Percentiles rank a stretch among this genome's conserved stretches.
phyloP scores from a whole-genome alignment of 148 eudicot species.

The Bassia scoparia region DNA sequence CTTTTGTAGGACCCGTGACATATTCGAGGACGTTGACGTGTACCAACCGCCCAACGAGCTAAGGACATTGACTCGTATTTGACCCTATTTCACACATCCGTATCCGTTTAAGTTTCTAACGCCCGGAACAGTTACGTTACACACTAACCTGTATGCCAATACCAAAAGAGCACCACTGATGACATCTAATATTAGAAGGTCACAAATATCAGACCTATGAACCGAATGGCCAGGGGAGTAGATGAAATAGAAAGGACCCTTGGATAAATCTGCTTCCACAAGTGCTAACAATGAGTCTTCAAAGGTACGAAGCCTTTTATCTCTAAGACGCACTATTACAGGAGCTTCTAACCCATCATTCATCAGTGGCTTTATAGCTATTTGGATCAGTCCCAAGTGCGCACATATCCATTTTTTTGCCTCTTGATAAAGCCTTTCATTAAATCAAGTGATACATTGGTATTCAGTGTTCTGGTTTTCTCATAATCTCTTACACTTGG shows the following conservation, averaged over 20 bases:
- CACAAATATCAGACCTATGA: not conserved
- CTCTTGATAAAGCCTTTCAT: not conserved
- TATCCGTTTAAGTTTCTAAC: too few relatives aligned
- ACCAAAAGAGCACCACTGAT: not conserved
- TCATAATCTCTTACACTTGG: conserved; percentile 9
- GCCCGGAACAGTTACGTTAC: too few relatives aligned
- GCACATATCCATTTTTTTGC: not conserved
- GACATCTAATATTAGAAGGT: not conserved
- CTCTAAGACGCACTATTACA: not conserved
- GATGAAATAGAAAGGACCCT: conserved; percentile 2
- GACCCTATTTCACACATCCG: too few relatives aligned
- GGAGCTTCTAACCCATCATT: not conserved
- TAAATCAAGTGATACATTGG: not conserved
- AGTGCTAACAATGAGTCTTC: not conserved
- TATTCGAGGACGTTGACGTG: too few relatives aligned
- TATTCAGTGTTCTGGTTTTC: not conserved
- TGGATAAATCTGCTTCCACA: conserved; percentile 1
- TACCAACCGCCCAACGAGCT: too few relatives aligned
- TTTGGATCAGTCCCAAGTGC: conserved; percentile 9
- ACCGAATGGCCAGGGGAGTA: not conserved
- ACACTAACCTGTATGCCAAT: conserved; percentile 9
- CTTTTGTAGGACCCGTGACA: too few relatives aligned
- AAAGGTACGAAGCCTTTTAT: not conserved
- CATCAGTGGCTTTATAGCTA: conserved; percentile 6
- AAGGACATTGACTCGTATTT: too few relatives aligned